Conservation (phyloP, 371 early-diverging fungal genomes). For the Cokeromyces recurvatus region DNA sequence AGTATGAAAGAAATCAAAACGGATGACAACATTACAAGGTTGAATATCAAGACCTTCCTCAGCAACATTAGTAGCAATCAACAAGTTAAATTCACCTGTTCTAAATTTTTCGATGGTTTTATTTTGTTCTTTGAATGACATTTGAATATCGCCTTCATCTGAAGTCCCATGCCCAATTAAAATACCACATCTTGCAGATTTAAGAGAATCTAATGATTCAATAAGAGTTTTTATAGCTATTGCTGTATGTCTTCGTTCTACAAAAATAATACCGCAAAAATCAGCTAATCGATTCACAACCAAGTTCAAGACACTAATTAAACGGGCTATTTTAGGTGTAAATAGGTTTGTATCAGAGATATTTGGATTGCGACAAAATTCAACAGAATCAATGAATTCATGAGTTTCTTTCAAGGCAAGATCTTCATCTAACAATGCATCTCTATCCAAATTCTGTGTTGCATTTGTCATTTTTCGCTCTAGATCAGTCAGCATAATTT, state of each 20-base stretch:
- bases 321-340: constrained; percentile 55
- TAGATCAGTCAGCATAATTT: constrained; percentile 31
- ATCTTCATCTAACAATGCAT: constrained; percentile 24
- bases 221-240: constrained; percentile 56
- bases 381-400: constrained; percentile 16
- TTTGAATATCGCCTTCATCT: constrained; percentile 50
- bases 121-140: constrained; percentile 63
- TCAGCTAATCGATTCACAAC: constrained; percentile 21
- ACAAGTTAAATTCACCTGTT: constrained; percentile 61
- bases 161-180: constrained; percentile 69
- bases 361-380: constrained; percentile 27
- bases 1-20: constrained; percentile 76
- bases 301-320: constrained; percentile 51
- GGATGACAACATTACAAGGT: constrained; percentile 89
- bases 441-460: constrained; percentile 14
- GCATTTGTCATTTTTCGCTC: constrained; percentile 13
- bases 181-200: constrained; percentile 47
- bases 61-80: constrained; percentile 93
- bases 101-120: constrained; percentile 65
- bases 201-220: constrained; percentile 29
- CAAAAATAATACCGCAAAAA: constrained; percentile 87
- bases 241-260: constrained; percentile 70
- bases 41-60: constrained; percentile 98
- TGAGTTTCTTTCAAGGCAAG: constrained; percentile 21
- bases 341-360: constrained; percentile 23